Base-by-base conservation (phyloP, 768 basidiomycete genomes). In the Pulveroboletus sp. region DNA sequence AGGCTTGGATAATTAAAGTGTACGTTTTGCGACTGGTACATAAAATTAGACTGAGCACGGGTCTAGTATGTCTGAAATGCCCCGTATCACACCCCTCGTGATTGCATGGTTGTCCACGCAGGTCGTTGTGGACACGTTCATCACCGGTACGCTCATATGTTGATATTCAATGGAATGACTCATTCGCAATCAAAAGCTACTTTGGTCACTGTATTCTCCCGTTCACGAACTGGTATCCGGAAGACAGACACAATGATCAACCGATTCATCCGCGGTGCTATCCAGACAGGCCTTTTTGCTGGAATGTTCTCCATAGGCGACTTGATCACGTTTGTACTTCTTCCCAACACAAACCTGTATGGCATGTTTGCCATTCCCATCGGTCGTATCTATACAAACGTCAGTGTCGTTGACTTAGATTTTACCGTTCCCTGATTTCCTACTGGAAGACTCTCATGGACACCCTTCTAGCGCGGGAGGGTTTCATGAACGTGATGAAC, bases 1-100 rank as follows among this genome's bases (percentile, higher is more conserved):
- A 66, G 45, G 74, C 75, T 6, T 75, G 74, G 36, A 68, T 78
- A n/a, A 66, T 79, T 27, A 55, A 61, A 43, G 65, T 62, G 77
- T 79, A 53, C 3, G 76, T 51, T 23, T 19, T 7, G n/a, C n/a
- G n/a, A n/a, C 8, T 42, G 26, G 17, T 7, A 41, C 1, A n/a
- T 12, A 6, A 29, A 29, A 6, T 29, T 6, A 6, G 12, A 29
- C 27, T 29, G 27, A 6, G 6, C 12, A 29, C 12, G 12, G 6
- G 27, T 12, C 12, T 12, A 29, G 27, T 6, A 29, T 29, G 27
- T 29, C 27, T 12, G 27, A 29, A 12, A 6, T 29, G 27, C 27
- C 27, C 27, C 27, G 27, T 29, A 29, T 29, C 27, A 29, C 27
- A 29, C 27, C 27, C 12, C 27, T 6, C 27, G 27, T 29, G 27